Base-by-base conservation (phyloP, 495 filamentous ascomycete species). In the Rusavskia elegans region DNA sequence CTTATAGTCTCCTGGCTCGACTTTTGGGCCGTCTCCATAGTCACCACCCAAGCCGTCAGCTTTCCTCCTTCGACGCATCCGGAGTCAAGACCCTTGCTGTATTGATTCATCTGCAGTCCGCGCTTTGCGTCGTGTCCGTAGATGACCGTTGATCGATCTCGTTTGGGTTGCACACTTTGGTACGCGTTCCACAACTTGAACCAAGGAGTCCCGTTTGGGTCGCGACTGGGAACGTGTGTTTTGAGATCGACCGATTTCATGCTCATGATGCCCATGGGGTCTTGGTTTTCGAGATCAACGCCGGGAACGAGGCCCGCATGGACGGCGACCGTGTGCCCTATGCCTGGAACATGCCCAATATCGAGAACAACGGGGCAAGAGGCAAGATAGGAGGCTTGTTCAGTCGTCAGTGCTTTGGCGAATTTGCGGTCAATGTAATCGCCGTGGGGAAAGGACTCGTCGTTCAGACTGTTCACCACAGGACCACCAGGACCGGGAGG, bases 101-200 rank as follows among this genome's bases (percentile, higher is more conserved):
- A 93, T 30, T 66, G 67, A 42, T 75, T 64, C 7, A 85, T 64
- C 39, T 82, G 78, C 17, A 94, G 72, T 0, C 85, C 86, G 0
- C 67, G 63, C 39, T 78, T 79, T 38, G 86, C 76, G 63, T 97
- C 85, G 61, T 98, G 92, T 3, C 90, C 92, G 61, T 95, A 98
- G 45, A 84, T 71, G 20, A 92, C 78, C 19, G 83, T 82, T 41
- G 58, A 56, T 45, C 58, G 56, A 21, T 52, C 16, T n/a, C 50
- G 23, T 3, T 39, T 1, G 19, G 59, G 52, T 1, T 68, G 37
- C 1, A 65, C 46, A 19, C 65, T 64, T 59, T 81, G 75, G 53
- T 78, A 69, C 45, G 77, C 71, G 55, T 83, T 81, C 69, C 76
- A 82, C 29, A 77, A 59, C 70, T 82, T 78, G 49, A 74, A 71